Percentiles rank a stretch among this genome's conserved stretches.
These are phyloP conservation scores for Lasiodiplodia hormozganensis DNA, from an alignment of 2,329 filamentous ascomycete genomes.

Conservation along the genomic window DNA sequence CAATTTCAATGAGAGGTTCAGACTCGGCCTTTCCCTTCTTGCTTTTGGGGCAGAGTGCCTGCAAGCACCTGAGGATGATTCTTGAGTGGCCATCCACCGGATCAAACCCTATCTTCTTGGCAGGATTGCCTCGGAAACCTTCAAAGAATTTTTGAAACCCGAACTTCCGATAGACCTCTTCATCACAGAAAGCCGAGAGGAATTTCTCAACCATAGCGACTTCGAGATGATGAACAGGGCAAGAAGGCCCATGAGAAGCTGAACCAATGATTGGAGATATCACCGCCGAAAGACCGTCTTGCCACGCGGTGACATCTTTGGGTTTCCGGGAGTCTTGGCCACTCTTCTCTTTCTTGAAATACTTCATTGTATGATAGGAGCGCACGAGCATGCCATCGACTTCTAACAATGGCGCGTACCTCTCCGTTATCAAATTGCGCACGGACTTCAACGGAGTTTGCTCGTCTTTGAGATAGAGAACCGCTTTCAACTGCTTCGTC, in stretches of 20 bases:
- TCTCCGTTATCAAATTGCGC: background rate
- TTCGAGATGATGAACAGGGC: background rate
- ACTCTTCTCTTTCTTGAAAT: background rate
- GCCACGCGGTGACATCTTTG: background rate
- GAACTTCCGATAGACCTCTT: background rate
- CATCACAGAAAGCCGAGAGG: background rate
- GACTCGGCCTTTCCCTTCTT: background rate
- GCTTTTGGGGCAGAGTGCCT: background rate
- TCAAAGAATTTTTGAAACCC: background rate
- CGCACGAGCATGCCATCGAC: slow-evolving; percentile 5
- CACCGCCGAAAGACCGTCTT: background rate
- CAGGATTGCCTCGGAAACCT: background rate
- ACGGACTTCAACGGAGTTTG: slow-evolving; percentile 1
- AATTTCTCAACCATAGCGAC: background rate
- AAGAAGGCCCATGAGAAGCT: background rate
- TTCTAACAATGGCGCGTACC: background rate
- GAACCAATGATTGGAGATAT: background rate
- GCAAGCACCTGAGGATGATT: background rate
- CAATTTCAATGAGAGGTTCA: background rate
- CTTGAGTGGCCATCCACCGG: slow-evolving; percentile 4
- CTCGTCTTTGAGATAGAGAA: slow-evolving; percentile 1
- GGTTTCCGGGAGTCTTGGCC: background rate
- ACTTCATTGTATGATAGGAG: slow-evolving; percentile 14
- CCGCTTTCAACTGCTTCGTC: background rate
- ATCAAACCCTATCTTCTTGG: background rate